Evolutionary conservation across 306 rosid species (phyloP).

Genomic region (Acacia melanoxylon): DNA sequence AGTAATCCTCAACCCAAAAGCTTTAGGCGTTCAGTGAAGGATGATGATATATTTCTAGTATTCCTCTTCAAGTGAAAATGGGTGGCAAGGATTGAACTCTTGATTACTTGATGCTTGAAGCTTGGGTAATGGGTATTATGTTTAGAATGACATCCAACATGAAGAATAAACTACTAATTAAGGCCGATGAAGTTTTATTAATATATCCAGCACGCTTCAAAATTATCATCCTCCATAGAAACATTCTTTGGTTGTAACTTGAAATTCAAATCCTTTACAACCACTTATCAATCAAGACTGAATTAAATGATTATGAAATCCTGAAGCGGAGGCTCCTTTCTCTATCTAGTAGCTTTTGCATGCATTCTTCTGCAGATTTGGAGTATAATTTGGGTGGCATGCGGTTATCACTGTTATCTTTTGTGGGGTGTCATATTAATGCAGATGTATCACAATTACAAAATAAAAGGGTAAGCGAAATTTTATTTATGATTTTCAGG

Average conservation of each 20-base stretch:
- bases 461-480: neutral
- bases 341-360: neutral
- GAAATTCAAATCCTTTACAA: neutral
- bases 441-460: constrained; percentile 9
- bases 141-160: neutral
- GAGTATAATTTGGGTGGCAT: neutral
- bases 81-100: neutral
- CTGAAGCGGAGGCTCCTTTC: neutral
- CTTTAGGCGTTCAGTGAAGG: neutral
- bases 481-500: constrained; percentile 53
- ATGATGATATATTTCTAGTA: neutral
- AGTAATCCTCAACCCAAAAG: neutral
- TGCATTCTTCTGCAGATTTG: neutral
- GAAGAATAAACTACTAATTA: neutral
- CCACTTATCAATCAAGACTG: neutral
- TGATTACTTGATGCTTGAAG: neutral
- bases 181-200: neutral
- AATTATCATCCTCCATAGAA: neutral
- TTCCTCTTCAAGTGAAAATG: neutral
- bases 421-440: neutral
- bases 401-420: neutral
- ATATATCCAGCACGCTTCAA: neutral
- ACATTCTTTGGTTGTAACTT: neutral
- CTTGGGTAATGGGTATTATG: neutral
- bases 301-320: neutral